phyloP scores from a whole-genome alignment of 1,284 basidiomycete species.

The Anthracocystis panici-leucophaei region DNA sequence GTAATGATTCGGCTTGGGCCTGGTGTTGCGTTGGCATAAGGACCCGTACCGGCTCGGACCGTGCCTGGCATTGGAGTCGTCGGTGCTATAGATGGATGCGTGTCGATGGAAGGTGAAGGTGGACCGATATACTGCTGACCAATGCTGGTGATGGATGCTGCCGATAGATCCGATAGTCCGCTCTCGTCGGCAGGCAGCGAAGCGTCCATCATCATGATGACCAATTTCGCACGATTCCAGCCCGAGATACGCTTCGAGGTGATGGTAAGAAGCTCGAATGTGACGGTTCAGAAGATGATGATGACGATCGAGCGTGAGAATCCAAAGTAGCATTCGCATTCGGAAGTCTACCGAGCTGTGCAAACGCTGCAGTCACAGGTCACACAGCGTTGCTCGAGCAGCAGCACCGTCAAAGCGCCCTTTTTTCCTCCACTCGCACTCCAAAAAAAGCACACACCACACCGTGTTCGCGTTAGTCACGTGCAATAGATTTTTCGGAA shows the following conservation, averaged over 20 bases:
- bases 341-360: constrained; percentile 10
- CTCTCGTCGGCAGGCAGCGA: constrained; percentile 32
- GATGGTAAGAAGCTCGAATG: neutral
- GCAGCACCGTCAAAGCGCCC: neutral
- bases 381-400: neutral
- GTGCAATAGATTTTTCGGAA: constrained; percentile 10
- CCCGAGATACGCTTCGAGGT: neutral
- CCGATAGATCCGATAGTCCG: constrained; percentile 41
- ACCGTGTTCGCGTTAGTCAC: constrained; percentile 45
- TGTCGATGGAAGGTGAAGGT: constrained; percentile 7
- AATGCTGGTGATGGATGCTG: constrained; percentile 22
- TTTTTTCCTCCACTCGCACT: neutral
- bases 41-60: neutral
- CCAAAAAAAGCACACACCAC: neutral
- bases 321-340: neutral
- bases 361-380: constrained; percentile 24
- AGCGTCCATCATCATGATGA: constrained; percentile 20
- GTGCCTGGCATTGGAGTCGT: constrained; percentile 1
- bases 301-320: neutral
- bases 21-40: constrained; percentile 7
- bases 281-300: constrained; percentile 6
- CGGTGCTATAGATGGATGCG: neutral
- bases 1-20: constrained; percentile 8
- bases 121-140: constrained; percentile 13
- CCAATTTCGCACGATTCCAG: neutral